Evolutionary conservation across 192 early-diverging fungal genomes (phyloP).

Genomic region (Dissophora globulifera): DNA sequence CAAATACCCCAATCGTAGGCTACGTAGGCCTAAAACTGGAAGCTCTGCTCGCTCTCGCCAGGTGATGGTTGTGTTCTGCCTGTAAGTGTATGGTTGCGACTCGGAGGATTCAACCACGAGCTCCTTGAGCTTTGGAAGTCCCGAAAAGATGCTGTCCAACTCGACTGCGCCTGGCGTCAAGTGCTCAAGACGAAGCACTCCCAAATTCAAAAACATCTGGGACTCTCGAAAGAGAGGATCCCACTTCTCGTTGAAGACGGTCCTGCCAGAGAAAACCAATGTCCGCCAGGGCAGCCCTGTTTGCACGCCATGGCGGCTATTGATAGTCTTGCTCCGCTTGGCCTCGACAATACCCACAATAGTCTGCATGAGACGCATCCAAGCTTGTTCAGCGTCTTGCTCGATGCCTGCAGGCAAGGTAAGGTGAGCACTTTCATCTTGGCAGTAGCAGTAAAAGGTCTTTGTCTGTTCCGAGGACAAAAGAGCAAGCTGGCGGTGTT

Average conservation of each 20-base stretch:
- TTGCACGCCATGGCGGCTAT: no score
- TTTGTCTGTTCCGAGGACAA: not conserved
- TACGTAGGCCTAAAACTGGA: not conserved
- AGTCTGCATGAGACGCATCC: not conserved
- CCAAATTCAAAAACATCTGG: not conserved
- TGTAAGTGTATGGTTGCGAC: not conserved
- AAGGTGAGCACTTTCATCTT: slow-evolving; percentile 2
- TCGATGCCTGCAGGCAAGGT: not conserved
- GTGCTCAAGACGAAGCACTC: slow-evolving; percentile 5
- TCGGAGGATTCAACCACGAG: slow-evolving; percentile 1
- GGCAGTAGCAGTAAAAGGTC: not conserved
- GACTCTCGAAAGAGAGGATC: not conserved
- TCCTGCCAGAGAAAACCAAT: slow-evolving; percentile 3
- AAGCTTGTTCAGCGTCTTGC: not conserved
- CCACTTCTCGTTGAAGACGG: not conserved
- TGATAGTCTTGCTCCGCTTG: not conserved
- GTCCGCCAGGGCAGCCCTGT: not conserved
- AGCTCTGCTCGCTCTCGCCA: not conserved
- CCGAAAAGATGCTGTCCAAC: slow-evolving; percentile 2
- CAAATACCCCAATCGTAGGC: not conserved
- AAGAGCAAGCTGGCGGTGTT: not conserved
- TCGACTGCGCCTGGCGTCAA: slow-evolving; percentile 7
- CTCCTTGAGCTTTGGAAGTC: not conserved
- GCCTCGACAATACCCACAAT: not conserved
- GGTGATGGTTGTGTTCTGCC: slow-evolving; percentile 2